A percentile compares a stretch with the other conserved stretches of the same genome.
phyloP scores from a whole-genome alignment of 148 eudicot genomes.

The Chenopodium quinoa region DNA sequence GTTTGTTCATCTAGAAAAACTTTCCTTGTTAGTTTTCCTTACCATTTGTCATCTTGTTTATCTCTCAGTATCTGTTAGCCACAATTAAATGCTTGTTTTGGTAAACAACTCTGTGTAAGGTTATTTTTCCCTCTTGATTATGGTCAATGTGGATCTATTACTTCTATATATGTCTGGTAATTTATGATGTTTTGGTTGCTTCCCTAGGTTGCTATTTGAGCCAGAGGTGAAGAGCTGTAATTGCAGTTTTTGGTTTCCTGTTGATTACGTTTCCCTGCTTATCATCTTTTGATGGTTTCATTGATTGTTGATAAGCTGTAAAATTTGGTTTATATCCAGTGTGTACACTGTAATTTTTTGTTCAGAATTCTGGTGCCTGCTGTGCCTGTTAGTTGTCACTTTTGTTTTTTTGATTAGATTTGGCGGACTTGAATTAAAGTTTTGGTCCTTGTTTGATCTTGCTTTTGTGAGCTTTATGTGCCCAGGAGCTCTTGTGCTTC shows the following conservation, averaged over 20 bases:
- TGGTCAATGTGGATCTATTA: neutral
- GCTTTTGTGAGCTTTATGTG: neutral
- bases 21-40: neutral
- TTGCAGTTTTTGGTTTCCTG: neutral
- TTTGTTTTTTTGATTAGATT: neutral
- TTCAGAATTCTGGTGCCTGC: neutral
- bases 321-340: neutral
- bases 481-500: neutral
- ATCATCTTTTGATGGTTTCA: neutral
- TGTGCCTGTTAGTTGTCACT: neutral
- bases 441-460: neutral
- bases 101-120: neutral
- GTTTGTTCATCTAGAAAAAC: too few relatives aligned
- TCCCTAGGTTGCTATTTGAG: neutral
- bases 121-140: neutral
- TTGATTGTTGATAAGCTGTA: neutral
- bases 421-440: neutral
- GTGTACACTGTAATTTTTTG: neutral
- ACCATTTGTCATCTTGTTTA: neutral
- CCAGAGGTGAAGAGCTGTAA: neutral
- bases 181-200: neutral
- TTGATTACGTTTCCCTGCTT: neutral
- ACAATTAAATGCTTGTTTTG: neutral
- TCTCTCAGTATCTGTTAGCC: neutral
- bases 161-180: neutral